phyloP scores from a whole-genome alignment of 495 filamentous ascomycete genomes.

The Annulohypoxylon nitens region DNA sequence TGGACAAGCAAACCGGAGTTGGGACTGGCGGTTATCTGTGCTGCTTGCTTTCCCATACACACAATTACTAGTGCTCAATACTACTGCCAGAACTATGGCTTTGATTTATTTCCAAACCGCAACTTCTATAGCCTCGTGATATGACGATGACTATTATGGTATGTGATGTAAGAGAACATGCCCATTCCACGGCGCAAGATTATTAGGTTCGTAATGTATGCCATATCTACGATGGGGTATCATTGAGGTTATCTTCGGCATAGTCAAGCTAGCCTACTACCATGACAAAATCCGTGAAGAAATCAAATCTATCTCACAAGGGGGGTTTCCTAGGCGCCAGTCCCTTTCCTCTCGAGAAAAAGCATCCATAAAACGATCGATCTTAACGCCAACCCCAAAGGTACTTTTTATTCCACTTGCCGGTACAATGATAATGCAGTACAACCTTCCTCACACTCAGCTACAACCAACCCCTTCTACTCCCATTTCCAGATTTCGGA shows the following conservation, averaged over 20 bases:
- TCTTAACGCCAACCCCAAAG: slow-evolving; percentile 27
- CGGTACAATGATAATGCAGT: slow-evolving; percentile 13
- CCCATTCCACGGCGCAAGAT: neutral
- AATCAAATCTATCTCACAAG: slow-evolving; percentile 35
- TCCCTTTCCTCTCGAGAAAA: slow-evolving; percentile 2
- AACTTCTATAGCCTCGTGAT: neutral
- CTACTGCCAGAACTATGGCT: slow-evolving; percentile 24
- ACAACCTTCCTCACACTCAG: neutral
- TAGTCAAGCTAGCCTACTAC: slow-evolving; percentile 19
- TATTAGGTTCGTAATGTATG: slow-evolving; percentile 2
- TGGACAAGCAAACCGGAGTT: slow-evolving; percentile 28
- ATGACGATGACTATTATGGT: neutral
- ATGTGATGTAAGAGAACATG: neutral
- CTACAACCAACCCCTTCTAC: neutral
- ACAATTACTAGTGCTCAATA: slow-evolving; percentile 21
- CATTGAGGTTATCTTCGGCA: slow-evolving; percentile 25
- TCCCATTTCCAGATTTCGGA: neutral
- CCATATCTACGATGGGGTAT: slow-evolving; percentile 29
- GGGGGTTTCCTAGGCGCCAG: slow-evolving; percentile 14
- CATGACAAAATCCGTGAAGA: slow-evolving; percentile 37
- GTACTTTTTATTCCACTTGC: slow-evolving; percentile 3
- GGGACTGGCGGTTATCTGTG: slow-evolving; percentile 19
- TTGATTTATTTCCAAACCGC: neutral
- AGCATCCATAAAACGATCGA: neutral
- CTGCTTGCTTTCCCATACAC: slow-evolving; percentile 10